Conservation (phyloP, 73 alveolate genomes). For the Stentor coeruleus region DNA sequence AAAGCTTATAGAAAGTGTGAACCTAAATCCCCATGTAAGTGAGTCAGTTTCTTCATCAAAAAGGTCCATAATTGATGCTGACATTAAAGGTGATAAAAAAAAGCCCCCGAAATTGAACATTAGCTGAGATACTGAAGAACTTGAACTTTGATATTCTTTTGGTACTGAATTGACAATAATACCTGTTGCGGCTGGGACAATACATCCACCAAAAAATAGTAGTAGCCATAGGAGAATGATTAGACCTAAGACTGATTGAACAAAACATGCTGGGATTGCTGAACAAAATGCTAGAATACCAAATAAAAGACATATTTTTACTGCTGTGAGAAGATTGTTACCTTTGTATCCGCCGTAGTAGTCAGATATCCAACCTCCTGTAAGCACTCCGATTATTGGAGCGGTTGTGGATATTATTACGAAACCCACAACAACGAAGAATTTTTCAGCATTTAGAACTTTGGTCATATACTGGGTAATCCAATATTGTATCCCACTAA, state of each 20-base stretch:
- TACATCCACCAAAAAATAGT: conserved; percentile 89
- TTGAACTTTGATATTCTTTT: not conserved
- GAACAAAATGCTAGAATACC: conserved; percentile 72
- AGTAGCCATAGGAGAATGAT: conserved; percentile 76
- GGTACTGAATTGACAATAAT: conserved; percentile 74
- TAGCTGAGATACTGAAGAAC: not conserved
- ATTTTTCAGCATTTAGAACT: conserved; percentile 63
- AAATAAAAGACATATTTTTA: conserved; percentile 69
- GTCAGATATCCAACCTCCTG: conserved; percentile 83
- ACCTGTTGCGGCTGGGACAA: conserved; percentile 91
- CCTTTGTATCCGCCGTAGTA: conserved; percentile 91
- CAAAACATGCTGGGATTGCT: conserved; percentile 80
- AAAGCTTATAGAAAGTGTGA: not conserved
- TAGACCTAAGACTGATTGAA: conserved; percentile 48
- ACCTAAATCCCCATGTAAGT: not conserved
- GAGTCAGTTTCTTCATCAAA: not conserved
- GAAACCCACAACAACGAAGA: conserved; percentile 55
- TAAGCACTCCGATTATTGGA: conserved; percentile 88
- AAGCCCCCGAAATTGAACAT: not conserved
- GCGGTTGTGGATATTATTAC: conserved; percentile 75
- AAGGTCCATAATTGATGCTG: not conserved
- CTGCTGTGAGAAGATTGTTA: conserved; percentile 55
- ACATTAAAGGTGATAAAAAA: not conserved
- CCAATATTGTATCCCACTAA: conserved; percentile 95
- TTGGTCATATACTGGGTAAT: conserved; percentile 64